Evolutionary conservation across 2,329 filamentous ascomycete genomes (phyloP).

Genomic region (Cladosporium sp.): DNA sequence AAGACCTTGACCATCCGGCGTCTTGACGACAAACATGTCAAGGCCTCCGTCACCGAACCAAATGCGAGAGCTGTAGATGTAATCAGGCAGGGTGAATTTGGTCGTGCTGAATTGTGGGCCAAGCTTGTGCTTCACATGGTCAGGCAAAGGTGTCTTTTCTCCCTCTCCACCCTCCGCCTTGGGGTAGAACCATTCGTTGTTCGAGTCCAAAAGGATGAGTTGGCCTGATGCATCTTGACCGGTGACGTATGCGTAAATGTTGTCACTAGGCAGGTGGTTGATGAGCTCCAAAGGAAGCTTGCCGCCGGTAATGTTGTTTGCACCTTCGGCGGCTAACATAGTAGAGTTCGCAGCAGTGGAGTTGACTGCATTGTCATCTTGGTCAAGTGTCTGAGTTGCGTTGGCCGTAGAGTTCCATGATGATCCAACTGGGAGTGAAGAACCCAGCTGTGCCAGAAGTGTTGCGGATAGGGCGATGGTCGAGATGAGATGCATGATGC

Average conservation of each 20-base stretch:
- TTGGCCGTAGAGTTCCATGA: conserved; percentile 1
- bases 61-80: conserved; percentile 37
- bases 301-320: conserved; percentile 9
- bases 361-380: not conserved
- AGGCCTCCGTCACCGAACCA: conserved; percentile 41
- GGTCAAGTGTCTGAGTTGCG: not conserved
- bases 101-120: conserved; percentile 29
- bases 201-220: conserved; percentile 36
- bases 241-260: conserved; percentile 38
- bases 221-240: conserved; percentile 34
- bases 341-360: not conserved
- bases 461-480: not conserved
- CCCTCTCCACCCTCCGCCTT: conserved; percentile 21
- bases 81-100: conserved; percentile 35
- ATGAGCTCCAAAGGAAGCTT: conserved; percentile 24
- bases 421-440: conserved; percentile 1
- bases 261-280: conserved; percentile 35
- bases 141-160: conserved; percentile 19
- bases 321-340: not conserved
- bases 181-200: conserved; percentile 37
- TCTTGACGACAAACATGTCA: conserved; percentile 16
- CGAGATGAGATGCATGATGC: conserved; percentile 6
- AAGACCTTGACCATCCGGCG: conserved; percentile 30
- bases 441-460: not conserved
- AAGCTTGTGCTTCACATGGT: conserved; percentile 16